phyloP scores from a whole-genome alignment of 495 filamentous ascomycete genomes.

The Neohortaea acidophila region DNA sequence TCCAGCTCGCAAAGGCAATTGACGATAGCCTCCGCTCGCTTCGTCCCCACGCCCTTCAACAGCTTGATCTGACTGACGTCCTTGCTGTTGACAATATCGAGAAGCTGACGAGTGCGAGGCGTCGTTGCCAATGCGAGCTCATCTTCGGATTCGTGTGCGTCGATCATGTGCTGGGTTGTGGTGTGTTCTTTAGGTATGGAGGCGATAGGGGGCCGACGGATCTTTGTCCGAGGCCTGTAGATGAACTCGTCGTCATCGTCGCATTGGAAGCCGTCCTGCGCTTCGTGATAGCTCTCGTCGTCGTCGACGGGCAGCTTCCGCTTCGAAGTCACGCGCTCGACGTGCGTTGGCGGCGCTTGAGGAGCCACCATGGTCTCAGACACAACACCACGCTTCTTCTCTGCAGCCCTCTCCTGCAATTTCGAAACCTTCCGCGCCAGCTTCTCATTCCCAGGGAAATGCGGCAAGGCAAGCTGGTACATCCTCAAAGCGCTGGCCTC shows the following conservation, averaged over 20 bases:
- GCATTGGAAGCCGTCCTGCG: constrained; percentile 6
- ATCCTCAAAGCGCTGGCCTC: constrained; percentile 63
- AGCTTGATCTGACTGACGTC: constrained; percentile 50
- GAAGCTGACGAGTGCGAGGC: constrained; percentile 52
- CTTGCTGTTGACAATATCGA: constrained; percentile 75
- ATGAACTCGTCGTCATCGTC: constrained; percentile 24
- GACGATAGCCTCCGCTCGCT: constrained; percentile 50
- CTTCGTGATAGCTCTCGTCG: constrained; percentile 27
- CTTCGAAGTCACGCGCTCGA: background rate
- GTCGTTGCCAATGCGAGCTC: constrained; percentile 30
- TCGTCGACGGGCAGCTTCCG: constrained; percentile 22
- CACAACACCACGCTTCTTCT: constrained; percentile 26
- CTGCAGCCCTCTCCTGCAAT: constrained; percentile 45
- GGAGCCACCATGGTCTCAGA: too few relatives aligned
- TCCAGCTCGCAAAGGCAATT: constrained; percentile 36
- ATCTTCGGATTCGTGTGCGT: constrained; percentile 15
- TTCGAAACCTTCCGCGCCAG: constrained; percentile 59
- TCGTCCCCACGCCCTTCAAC: constrained; percentile 55
- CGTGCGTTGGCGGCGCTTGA: too few relatives aligned
- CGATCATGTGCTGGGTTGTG: constrained; percentile 18
- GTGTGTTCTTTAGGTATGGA: too few relatives aligned
- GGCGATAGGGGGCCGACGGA: constrained; percentile 21
- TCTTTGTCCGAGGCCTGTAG: constrained; percentile 31
- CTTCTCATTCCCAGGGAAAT: constrained; percentile 77
- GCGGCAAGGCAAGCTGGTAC: constrained; percentile 70